These are phyloP conservation scores for Chamaecrista fasciculata DNA, from an alignment of 306 rosid genomes.

Conservation along the genomic window DNA sequence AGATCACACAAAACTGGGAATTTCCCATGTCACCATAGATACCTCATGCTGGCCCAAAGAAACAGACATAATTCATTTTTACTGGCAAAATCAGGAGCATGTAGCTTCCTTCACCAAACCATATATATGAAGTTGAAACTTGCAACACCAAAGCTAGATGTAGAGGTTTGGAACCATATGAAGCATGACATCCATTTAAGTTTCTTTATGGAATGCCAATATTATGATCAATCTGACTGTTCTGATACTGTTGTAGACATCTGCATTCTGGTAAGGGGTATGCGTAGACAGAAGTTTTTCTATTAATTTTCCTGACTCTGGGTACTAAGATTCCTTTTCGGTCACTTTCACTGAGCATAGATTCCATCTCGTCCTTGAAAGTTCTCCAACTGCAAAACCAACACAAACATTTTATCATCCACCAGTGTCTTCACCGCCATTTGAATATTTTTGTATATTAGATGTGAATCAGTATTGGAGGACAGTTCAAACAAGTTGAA, in stretches of 20 bases:
- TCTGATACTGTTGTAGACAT: constrained; percentile 63
- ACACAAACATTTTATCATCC: constrained; percentile 23
- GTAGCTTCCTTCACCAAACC: constrained; percentile 27
- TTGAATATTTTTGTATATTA: background rate
- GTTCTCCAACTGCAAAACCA: constrained; percentile 71
- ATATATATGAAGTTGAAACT: too few species aligned
- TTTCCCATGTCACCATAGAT: constrained; percentile 31
- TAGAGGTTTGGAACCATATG: constrained; percentile 18
- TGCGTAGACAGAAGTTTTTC: constrained; percentile 88
- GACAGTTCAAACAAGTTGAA: background rate
- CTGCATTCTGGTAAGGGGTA: constrained; percentile 96
- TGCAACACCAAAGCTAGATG: constrained; percentile 27
- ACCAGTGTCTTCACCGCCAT: constrained; percentile 15
- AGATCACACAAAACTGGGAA: constrained; percentile 22
- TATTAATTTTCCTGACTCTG: constrained; percentile 75
- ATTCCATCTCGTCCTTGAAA: constrained; percentile 83
- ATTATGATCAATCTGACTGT: constrained; percentile 34
- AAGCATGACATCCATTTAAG: constrained; percentile 31
- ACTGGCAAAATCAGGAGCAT: constrained; percentile 10
- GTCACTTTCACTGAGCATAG: constrained; percentile 82
- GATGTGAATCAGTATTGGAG: constrained; percentile 5
- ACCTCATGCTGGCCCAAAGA: constrained; percentile 27
- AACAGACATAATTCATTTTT: background rate
- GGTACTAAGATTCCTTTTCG: constrained; percentile 91
- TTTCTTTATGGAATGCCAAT: constrained; percentile 28